Percentiles rank a stretch among this genome's conserved stretches.
phyloP scores from a whole-genome alignment of 1,284 basidiomycete genomes.

The Trametes polyzona region DNA sequence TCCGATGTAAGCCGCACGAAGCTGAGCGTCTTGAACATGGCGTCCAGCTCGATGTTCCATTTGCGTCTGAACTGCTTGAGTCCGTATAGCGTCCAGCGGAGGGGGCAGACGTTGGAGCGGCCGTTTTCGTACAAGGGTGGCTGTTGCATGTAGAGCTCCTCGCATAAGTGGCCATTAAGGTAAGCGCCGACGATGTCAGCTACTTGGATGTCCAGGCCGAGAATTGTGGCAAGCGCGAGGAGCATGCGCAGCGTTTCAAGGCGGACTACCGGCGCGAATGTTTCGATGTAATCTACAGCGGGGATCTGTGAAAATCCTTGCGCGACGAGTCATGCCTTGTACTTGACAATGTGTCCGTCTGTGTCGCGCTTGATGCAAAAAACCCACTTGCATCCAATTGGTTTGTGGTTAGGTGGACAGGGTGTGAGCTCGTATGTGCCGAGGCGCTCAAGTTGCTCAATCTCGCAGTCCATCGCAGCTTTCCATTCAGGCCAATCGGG shows the following conservation, averaged over 20 bases:
- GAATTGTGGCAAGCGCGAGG: slow-evolving; percentile 38
- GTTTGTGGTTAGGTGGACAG: slow-evolving; percentile 29
- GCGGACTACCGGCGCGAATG: slow-evolving; percentile 38
- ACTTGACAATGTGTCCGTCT: slow-evolving; percentile 26
- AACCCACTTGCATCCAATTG: slow-evolving; percentile 38
- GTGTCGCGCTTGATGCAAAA: slow-evolving; percentile 37
- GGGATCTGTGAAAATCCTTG: slow-evolving; percentile 13
- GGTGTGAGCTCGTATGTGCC: slow-evolving; percentile 29
- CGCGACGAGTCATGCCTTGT: slow-evolving; percentile 16
- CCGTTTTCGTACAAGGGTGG: slow-evolving; percentile 34
- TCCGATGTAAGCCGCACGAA: slow-evolving; percentile 29
- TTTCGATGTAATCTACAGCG: slow-evolving; percentile 44
- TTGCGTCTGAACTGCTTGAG: slow-evolving; percentile 35
- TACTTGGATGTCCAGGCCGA: no score
- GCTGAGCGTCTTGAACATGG: slow-evolving; percentile 16
- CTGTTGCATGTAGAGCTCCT: slow-evolving; percentile 45
- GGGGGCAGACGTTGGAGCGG: slow-evolving; percentile 12
- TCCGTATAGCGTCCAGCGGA: slow-evolving; percentile 33
- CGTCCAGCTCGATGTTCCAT: slow-evolving; percentile 32
- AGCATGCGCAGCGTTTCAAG: slow-evolving; percentile 33
- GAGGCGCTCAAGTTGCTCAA: slow-evolving; percentile 28
- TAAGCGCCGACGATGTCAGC: no score
- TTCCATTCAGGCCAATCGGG: slow-evolving; percentile 35
- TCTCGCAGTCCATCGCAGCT: slow-evolving; percentile 38
- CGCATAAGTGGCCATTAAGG: slow-evolving; percentile 40